Percentiles rank a stretch among this genome's conserved stretches.
Conservation (phyloP, 176 grass and related monocot genomes). For the Cenchrus purpureus region DNA sequence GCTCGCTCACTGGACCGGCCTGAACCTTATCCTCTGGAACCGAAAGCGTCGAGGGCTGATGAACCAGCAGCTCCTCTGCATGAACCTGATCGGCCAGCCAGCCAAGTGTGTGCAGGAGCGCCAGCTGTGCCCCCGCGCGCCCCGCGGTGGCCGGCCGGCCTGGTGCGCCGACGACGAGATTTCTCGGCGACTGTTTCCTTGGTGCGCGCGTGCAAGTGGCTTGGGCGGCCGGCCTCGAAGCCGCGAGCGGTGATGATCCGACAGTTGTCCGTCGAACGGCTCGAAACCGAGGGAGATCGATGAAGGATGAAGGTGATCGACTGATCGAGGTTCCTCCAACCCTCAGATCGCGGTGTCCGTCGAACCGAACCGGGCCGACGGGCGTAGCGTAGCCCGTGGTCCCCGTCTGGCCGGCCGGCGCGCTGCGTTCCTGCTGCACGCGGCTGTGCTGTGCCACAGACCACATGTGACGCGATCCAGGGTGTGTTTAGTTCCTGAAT, state of each 20-base stretch:
- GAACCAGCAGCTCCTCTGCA: too few species aligned
- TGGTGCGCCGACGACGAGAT: too few species aligned
- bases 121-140: not conserved
- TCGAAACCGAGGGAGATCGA: too few species aligned
- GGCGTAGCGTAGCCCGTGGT: not conserved
- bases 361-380: not conserved
- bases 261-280: too few species aligned
- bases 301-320: too few species aligned
- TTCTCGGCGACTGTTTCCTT: too few species aligned
- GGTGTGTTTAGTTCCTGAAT: too few species aligned
- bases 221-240: not conserved
- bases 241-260: too few species aligned
- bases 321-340: too few species aligned
- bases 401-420: not conserved
- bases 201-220: too few species aligned
- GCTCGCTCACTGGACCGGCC: conserved; percentile 12
- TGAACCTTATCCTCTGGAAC: not conserved
- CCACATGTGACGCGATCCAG: not conserved
- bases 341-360: too few species aligned
- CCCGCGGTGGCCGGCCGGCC: not conserved
- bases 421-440: not conserved
- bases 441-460: not conserved
- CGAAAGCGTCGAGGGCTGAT: not conserved
- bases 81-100: not conserved
- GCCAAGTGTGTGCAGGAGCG: not conserved